Evolutionary conservation across 1,139 yeast genomes (phyloP).

Genomic region (Zygoascus meyerae): DNA sequence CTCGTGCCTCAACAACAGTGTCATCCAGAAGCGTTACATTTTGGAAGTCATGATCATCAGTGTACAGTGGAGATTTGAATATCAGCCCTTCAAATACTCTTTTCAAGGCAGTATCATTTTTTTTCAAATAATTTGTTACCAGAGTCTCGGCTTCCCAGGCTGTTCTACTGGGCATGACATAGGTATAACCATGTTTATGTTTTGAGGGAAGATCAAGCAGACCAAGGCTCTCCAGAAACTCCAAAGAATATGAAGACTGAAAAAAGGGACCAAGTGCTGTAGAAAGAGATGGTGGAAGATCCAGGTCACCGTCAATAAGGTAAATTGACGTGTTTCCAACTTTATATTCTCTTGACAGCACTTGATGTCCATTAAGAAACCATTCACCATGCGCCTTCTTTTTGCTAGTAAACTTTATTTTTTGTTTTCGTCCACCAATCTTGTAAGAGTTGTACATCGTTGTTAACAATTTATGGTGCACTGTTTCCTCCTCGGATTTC

Average conservation of each 20-base stretch:
- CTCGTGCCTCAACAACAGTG: conserved; percentile 14
- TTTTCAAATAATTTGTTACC: conserved; percentile 52
- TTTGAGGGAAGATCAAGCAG: conserved; percentile 43
- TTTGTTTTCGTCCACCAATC: conserved; percentile 36
- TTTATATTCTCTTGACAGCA: conserved; percentile 39
- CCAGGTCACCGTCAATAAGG: conserved; percentile 52
- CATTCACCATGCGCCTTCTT: conserved; percentile 29
- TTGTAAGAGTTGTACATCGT: conserved; percentile 35
- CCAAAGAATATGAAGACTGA: conserved; percentile 48
- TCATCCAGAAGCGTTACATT: conserved; percentile 33
- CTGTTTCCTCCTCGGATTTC: conserved; percentile 1
- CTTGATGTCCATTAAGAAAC: conserved; percentile 45
- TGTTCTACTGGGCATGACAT: conserved; percentile 70
- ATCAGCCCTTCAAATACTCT: conserved; percentile 53
- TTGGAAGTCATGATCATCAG: conserved; percentile 41
- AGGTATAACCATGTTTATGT: conserved; percentile 54
- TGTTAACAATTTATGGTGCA: conserved; percentile 26
- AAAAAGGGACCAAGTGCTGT: conserved; percentile 51
- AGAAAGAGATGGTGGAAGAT: conserved; percentile 49
- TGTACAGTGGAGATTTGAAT: conserved; percentile 59
- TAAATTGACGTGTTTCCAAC: conserved; percentile 60
- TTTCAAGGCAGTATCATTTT: conserved; percentile 47
- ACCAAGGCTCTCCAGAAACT: conserved; percentile 46
- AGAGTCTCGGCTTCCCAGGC: conserved; percentile 71
- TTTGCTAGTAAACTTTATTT: conserved; percentile 22